Conservation (phyloP, 352 stramenopile genomes). For the Phytophthora ramorum region DNA sequence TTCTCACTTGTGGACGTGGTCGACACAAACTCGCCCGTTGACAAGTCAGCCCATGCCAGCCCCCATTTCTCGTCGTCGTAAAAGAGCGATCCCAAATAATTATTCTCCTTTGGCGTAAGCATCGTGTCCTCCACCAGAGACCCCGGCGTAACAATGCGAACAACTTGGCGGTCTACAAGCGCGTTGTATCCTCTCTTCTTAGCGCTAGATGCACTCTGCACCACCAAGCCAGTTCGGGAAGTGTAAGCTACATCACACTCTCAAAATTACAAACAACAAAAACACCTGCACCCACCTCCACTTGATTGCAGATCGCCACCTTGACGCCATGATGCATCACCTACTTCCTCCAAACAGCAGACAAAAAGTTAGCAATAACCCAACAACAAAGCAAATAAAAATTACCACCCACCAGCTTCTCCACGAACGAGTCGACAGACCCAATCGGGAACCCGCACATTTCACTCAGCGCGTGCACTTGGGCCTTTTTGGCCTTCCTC, state of each 20-base stretch:
- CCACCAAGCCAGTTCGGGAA: not conserved
- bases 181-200: slow-evolving; percentile 63
- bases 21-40: slow-evolving; percentile 80
- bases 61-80: slow-evolving; percentile 47
- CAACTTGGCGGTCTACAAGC: slow-evolving; percentile 78
- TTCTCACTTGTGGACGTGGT: slow-evolving; percentile 65
- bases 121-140: slow-evolving; percentile 83
- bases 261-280: not conserved
- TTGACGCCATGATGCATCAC: slow-evolving; percentile 87
- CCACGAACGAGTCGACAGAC: slow-evolving; percentile 79
- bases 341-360: slow-evolving; percentile 22
- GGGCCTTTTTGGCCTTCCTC: slow-evolving; percentile 66
- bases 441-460: slow-evolving; percentile 84
- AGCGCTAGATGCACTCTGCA: slow-evolving; percentile 54
- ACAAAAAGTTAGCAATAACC: not conserved
- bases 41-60: slow-evolving; percentile 79
- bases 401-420: slow-evolving; percentile 65
- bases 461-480: slow-evolving; percentile 57
- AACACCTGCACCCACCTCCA: slow-evolving; percentile 48
- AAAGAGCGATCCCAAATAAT: slow-evolving; percentile 73
- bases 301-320: slow-evolving; percentile 86
- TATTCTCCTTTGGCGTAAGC: slow-evolving; percentile 79
- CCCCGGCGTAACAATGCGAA: slow-evolving; percentile 77
- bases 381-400: slow-evolving; percentile 1
- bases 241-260: not conserved